Evolutionary conservation across 768 basidiomycete species (phyloP).

Genomic region (Mycena crocata): DNA sequence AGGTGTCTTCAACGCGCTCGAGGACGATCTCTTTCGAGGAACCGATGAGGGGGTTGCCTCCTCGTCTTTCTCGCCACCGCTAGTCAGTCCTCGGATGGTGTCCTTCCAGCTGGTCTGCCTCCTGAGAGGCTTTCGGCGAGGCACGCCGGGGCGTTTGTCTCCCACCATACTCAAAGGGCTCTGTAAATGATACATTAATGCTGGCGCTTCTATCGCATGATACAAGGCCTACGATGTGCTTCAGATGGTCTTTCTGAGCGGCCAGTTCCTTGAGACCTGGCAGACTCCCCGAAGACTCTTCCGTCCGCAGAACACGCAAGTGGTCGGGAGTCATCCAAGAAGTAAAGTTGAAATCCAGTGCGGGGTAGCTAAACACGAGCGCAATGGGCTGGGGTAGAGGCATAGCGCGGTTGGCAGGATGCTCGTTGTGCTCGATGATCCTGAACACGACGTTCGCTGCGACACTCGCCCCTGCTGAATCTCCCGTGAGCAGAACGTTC

Average conservation of each 20-base stretch:
- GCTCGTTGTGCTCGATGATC: slow-evolving; percentile 75
- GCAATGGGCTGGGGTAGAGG: slow-evolving; percentile 80
- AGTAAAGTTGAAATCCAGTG: slow-evolving; percentile 97
- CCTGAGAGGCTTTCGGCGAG: slow-evolving; percentile 60
- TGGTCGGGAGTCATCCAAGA: slow-evolving; percentile 95
- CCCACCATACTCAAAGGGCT: slow-evolving; percentile 93
- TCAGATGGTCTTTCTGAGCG: slow-evolving; percentile 88
- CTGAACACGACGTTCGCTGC: slow-evolving; percentile 87
- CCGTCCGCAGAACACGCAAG: slow-evolving; percentile 84
- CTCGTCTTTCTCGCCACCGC: slow-evolving; percentile 50
- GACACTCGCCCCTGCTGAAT: slow-evolving; percentile 96
- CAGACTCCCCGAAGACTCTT: slow-evolving; percentile 87
- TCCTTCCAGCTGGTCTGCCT: slow-evolving; percentile 72
- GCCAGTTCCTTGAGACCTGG: slow-evolving; percentile 76
- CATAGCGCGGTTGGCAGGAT: slow-evolving; percentile 46
- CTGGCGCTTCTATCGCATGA: background rate
- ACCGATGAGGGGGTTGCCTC: slow-evolving; percentile 26
- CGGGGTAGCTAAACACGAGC: slow-evolving; percentile 90
- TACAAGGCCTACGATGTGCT: slow-evolving; percentile 68
- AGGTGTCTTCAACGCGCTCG: slow-evolving; percentile 45
- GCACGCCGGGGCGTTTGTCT: slow-evolving; percentile 60
- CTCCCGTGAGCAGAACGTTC: slow-evolving; percentile 85
- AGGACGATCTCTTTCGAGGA: slow-evolving; percentile 37
- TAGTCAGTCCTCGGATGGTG: slow-evolving; percentile 60
- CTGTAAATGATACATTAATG: slow-evolving; percentile 37